Base-by-base conservation (phyloP, 2,329 filamentous ascomycete genomes). In the Tetracladium maxilliforme region DNA sequence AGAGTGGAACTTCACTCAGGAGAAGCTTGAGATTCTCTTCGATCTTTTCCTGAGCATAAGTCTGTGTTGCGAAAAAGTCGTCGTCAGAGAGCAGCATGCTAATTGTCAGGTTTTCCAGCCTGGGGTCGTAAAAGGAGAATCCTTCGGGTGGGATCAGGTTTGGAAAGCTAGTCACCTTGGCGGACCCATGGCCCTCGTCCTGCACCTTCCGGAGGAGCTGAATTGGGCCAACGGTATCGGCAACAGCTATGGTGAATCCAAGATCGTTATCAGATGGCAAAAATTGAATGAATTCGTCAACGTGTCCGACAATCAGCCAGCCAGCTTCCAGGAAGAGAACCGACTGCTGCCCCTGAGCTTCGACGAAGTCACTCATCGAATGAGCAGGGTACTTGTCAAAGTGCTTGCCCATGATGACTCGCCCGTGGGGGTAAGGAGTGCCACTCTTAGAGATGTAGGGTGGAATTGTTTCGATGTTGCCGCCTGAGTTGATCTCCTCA, bases 381-480 rank as follows among this genome's bases (percentile, higher is more conserved):
- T n/a, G n/a, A 7, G 37, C 26, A 16, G 35, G 36, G 6, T 24
- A 28, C 14, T 24, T 15, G 6, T 17, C 16, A 9, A 21, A 25
- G 16, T 35, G 37, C 17, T 25, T 28, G 4, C 42, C 39, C 21
- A 35, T 26, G 14, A 44, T 38, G 13, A 42, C 33, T 2, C 40
- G 33, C 2, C 39, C 40, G 12, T 33, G 37, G 2, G 34, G 35
- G 16, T 37, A 44, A 15, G 30, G 21, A 37, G 44, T 1, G 51
- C 50, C 5, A n/a, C n/a, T n/a, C n/a, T n/a, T n/a, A n/a, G n/a
- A n/a, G n/a, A n/a, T n/a, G n/a, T n/a, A n/a, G n/a, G n/a, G n/a
- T n/a, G 48, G 52, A 16, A 53, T 52, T 0, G 48, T 49, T 29
- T 55, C 51, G 4, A 56, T 23, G 27, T 55, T 54, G 0, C 51